These are phyloP conservation scores for Aspergillus amoenus DNA, from an alignment of 2,329 filamentous ascomycete genomes.

Conservation along the genomic window DNA sequence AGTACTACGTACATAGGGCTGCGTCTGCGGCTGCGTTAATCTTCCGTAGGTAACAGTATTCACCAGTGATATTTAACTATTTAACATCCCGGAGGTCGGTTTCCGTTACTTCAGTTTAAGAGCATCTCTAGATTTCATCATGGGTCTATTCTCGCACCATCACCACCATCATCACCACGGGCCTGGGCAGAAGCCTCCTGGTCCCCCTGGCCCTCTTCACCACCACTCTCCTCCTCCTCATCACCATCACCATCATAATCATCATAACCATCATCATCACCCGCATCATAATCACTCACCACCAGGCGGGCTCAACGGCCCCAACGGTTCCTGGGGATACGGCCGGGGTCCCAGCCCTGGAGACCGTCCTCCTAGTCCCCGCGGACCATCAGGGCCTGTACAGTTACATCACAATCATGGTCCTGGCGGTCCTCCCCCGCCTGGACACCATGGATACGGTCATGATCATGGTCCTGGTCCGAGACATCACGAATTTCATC, in stretches of 20 bases:
- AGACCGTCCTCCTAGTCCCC: neutral
- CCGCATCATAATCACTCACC: neutral
- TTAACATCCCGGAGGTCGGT: too few species aligned
- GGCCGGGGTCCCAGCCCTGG: neutral
- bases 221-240: too few species aligned
- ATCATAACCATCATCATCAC: neutral
- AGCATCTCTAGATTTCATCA: neutral
- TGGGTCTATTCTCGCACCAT: neutral
- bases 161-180: neutral
- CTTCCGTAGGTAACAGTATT: too few species aligned
- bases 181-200: neutral
- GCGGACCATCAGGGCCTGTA: neutral
- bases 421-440: neutral
- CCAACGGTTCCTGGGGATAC: neutral
- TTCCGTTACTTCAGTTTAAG: too few species aligned
- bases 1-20: too few species aligned
- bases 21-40: too few species aligned
- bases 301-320: neutral
- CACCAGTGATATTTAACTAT: too few species aligned
- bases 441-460: neutral
- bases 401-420: neutral
- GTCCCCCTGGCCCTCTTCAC: neutral
- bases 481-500: too few species aligned
- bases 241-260: neutral
- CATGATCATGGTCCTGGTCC: too few species aligned